Evolutionary conservation across 257 asterid genomes (phyloP), one percentile per base, ranked within the genome.

Genomic region (Lantana camara): DNA sequence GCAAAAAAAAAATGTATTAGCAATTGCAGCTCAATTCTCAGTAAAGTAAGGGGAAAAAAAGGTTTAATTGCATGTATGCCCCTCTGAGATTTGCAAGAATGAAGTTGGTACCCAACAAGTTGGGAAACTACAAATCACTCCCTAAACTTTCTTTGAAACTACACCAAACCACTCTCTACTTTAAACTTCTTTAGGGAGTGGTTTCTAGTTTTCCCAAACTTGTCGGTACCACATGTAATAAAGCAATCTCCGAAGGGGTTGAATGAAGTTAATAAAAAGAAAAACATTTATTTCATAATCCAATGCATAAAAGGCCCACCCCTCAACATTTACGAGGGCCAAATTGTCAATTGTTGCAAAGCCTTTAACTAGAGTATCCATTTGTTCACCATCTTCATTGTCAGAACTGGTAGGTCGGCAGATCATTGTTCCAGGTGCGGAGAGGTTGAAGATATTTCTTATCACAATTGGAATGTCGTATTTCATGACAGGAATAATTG

Each of bases 281-380:
- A 8, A 27, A 63, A 11, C 12, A 60, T 49, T 15, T 51, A 35
- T 45, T 27, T 7, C 0, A 9, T 32, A 48, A 52, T 66, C 37
- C 34, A 63, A 41, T 45, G 50, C 56, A 64, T 49, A 41, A 17
- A 56, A 70, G 60, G 46, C 90, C 71, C 74, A 94, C 99, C 99
- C 99, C 75, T 94, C 99, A 68, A 94, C 99, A 68, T 94, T 94
- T 67, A 94, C 90, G 24, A 94, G 95, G 57, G 99, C 99, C 86
- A 94, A 66, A 78, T 94, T 86, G 78, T 94, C 99, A 34, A 94
- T 90, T 49, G 99, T 94, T 37, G 99, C 99, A 81, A 94, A 94
- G 63, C 99, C 99, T 86, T 94, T 94, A 50, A 94, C 99, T 1
- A 87, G 82, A 67, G 87, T 74, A 55, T 75, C 95, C 76, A 84